phyloP scores from a whole-genome alignment of 73 alveolate species.

The Effrenium voratum region DNA sequence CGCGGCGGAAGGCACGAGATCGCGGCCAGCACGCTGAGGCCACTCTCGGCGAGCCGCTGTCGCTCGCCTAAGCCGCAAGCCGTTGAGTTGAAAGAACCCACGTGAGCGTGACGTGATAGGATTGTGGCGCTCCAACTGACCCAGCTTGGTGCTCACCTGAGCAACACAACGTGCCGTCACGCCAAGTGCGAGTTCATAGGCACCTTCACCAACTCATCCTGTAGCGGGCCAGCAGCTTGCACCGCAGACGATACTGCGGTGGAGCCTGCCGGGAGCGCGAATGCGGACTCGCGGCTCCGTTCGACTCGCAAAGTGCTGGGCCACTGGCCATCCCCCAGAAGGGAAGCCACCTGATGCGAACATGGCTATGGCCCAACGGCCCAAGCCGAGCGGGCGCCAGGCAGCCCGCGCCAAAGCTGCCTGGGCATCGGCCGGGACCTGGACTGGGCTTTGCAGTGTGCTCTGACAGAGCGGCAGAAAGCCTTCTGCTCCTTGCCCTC shows the following conservation, averaged over 20 bases:
- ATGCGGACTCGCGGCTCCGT: neutral
- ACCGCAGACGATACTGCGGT: constrained; percentile 62
- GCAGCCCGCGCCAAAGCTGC: constrained; percentile 45
- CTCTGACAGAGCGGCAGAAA: neutral
- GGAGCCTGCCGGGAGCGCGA: constrained; percentile 18
- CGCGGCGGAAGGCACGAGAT: neutral
- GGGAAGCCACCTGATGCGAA: too few relatives aligned
- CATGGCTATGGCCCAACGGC: too few relatives aligned
- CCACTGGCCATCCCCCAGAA: too few relatives aligned
- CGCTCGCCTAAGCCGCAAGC: constrained; percentile 37
- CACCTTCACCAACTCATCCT: constrained; percentile 7
- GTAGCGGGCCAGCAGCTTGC: constrained; percentile 76
- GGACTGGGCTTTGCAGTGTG: neutral
- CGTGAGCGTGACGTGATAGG: neutral
- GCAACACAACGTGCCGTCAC: neutral
- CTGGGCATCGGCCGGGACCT: constrained; percentile 54
- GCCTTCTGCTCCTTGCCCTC: neutral
- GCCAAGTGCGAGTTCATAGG: neutral
- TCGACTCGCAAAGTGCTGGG: too few relatives aligned
- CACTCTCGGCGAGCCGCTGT: constrained; percentile 85
- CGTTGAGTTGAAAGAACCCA: neutral
- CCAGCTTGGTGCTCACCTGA: constrained; percentile 55
- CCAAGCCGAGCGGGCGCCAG: too few relatives aligned
- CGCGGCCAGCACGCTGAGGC: constrained; percentile 53
- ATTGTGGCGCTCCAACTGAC: constrained; percentile 15